These are phyloP conservation scores for Platanthera zijinensis DNA, from an alignment of 106 monocot species.

Conservation along the genomic window DNA sequence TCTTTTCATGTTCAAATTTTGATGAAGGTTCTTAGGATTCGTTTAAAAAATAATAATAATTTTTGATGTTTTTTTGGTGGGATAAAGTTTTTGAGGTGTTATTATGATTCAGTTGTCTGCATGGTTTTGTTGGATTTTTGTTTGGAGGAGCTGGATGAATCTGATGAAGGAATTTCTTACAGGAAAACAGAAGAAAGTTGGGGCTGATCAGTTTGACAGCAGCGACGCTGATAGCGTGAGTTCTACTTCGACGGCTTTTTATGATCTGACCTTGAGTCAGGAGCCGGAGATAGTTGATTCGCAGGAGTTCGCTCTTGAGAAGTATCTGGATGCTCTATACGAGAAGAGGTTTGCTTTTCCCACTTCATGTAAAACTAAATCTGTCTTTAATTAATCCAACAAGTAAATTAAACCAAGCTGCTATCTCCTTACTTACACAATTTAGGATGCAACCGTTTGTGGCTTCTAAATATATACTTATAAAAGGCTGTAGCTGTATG, in stretches of 20 bases:
- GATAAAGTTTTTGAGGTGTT: not conserved
- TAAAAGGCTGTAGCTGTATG: no score
- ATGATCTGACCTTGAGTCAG: slow-evolving; percentile 32
- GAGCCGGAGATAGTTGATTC: slow-evolving; percentile 42
- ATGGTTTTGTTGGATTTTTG: no score
- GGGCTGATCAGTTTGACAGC: slow-evolving; percentile 38
- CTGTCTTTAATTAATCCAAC: no score
- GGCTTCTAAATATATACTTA: no score
- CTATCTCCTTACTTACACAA: no score
- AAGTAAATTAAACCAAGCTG: no score
- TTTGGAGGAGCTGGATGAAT: no score
- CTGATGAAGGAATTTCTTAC: slow-evolving; percentile 2
- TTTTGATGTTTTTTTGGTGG: not conserved
- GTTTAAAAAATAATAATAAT: not conserved
- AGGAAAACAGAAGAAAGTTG: slow-evolving; percentile 33
- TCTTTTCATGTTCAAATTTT: not conserved
- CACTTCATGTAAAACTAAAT: not conserved
- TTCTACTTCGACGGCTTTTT: slow-evolving; percentile 50
- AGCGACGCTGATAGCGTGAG: slow-evolving; percentile 70
- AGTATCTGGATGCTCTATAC: slow-evolving; percentile 55
- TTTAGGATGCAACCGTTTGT: no score
- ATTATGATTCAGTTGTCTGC: no score
- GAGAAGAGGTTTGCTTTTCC: slow-evolving; percentile 56
- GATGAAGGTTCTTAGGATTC: not conserved
- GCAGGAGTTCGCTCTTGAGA: slow-evolving; percentile 37